phyloP scores from a whole-genome alignment of 2,329 filamentous ascomycete species.

The Bipolaris sorokiniana region DNA sequence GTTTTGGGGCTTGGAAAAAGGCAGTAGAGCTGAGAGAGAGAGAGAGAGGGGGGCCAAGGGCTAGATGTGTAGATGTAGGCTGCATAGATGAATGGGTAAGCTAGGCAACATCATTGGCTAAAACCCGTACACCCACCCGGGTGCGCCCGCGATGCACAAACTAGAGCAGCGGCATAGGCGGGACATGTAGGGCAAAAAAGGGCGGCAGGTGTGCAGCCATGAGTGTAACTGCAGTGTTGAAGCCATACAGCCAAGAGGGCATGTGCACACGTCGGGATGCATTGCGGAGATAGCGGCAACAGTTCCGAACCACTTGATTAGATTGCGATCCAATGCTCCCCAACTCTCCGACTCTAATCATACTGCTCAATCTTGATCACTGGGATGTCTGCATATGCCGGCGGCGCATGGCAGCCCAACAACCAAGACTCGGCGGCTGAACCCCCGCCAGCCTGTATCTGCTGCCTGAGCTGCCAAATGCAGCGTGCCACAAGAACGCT shows the following conservation, averaged over 20 bases:
- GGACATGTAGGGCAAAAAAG: neutral
- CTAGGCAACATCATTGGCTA: constrained; percentile 11
- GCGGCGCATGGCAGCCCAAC: constrained; percentile 22
- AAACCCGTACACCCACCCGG: constrained; percentile 4
- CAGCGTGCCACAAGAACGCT: constrained; percentile 21
- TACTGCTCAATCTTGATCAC: constrained; percentile 30
- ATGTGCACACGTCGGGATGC: constrained; percentile 6
- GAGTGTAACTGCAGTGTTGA: constrained; percentile 5
- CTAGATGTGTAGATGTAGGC: neutral
- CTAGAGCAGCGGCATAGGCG: constrained; percentile 3
- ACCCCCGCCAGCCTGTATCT: constrained; percentile 10
- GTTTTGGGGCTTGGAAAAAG: neutral
- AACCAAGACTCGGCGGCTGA: constrained; percentile 30
- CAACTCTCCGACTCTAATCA: constrained; percentile 19
- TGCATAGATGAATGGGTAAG: constrained; percentile 11
- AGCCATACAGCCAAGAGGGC: constrained; percentile 11
- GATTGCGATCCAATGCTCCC: constrained; percentile 17
- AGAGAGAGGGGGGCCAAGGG: neutral
- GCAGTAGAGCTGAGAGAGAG: neutral
- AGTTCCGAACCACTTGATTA: constrained; percentile 14
- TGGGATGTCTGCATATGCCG: constrained; percentile 29
- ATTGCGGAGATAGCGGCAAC: constrained; percentile 14
- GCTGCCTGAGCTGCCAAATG: constrained; percentile 16
- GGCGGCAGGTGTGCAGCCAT: neutral
- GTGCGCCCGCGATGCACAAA: constrained; percentile 9